Conservation (phyloP, 2,329 filamentous ascomycete genomes). For the Zymoseptoria pseudotritici region DNA sequence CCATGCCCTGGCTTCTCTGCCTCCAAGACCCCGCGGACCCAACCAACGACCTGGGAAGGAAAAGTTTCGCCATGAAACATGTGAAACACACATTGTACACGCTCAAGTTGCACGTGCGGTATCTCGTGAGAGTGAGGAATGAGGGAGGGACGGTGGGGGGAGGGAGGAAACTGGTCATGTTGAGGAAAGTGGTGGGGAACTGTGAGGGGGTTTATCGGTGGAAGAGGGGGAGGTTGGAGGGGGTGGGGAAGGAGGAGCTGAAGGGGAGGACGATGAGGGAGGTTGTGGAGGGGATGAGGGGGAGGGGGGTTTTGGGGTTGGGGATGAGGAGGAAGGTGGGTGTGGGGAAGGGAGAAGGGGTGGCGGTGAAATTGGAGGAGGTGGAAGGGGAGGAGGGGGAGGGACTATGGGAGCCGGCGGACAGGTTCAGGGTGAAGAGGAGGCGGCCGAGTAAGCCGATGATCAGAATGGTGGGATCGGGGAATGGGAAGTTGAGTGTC, state of each 20-base stretch:
- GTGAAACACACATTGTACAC: slow-evolving; percentile 38
- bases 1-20: slow-evolving; percentile 40
- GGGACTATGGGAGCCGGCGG: not conserved
- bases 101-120: not conserved
- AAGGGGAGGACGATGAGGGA: not conserved
- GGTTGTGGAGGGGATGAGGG: not conserved
- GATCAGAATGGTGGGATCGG: no score
- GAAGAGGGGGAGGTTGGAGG: not conserved
- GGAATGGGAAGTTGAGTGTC: not conserved
- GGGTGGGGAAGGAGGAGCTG: not conserved
- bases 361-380: not conserved
- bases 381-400: not conserved
- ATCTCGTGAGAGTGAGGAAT: not conserved
- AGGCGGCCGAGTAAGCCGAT: no score
- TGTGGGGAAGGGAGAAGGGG: no score
- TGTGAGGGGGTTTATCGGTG: not conserved
- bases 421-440: no score
- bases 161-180: not conserved
- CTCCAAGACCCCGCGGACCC: slow-evolving; percentile 54
- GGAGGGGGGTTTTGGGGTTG: not conserved
- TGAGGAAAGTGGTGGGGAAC: not conserved
- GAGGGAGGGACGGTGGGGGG: not conserved
- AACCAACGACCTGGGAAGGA: slow-evolving; percentile 50
- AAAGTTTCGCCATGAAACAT: slow-evolving; percentile 43
- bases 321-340: not conserved